These are phyloP conservation scores for Xenoacremonium recifei DNA, from an alignment of 2,329 filamentous ascomycete species.

Conservation along the genomic window DNA sequence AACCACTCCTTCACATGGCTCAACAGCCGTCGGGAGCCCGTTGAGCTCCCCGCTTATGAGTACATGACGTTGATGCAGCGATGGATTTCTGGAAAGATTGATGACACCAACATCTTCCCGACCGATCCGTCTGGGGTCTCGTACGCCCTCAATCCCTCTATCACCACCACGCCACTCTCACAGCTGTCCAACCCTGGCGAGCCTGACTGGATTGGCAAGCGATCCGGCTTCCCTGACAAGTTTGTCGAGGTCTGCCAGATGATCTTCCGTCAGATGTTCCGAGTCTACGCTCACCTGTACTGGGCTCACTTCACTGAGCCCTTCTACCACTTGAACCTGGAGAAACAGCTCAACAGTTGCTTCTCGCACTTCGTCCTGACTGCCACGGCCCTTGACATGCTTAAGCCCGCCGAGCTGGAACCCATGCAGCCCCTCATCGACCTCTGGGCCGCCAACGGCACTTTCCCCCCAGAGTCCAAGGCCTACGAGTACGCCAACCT, in stretches of 20 bases:
- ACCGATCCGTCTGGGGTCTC: constrained; percentile 75
- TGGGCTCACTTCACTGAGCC: constrained; percentile 90
- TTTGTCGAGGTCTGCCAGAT: constrained; percentile 89
- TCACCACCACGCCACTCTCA: constrained; percentile 58
- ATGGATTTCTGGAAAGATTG: constrained; percentile 95
- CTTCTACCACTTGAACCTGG: constrained; percentile 78
- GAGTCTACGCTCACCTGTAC: constrained; percentile 96
- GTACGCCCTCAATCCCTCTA: constrained; percentile 60
- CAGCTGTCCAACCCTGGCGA: constrained; percentile 62
- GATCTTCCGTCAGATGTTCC: constrained; percentile 98
- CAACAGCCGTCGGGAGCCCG: constrained; percentile 80
- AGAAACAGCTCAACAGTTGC: constrained; percentile 82
- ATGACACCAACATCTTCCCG: constrained; percentile 86
- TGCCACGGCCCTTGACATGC: constrained; percentile 76
- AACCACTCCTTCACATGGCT: constrained; percentile 97
- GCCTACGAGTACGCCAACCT: constrained; percentile 65
- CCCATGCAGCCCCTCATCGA: constrained; percentile 95
- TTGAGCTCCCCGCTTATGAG: constrained; percentile 87
- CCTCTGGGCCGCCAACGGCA: constrained; percentile 84
- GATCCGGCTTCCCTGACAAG: constrained; percentile 86
- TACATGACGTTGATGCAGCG: constrained; percentile 96
- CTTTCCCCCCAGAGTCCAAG: constrained; percentile 75
- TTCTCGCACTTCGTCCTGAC: constrained; percentile 84
- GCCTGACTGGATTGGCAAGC: constrained; percentile 81
- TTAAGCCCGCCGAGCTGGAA: constrained; percentile 87